Conservation (phyloP, 2,329 filamentous ascomycete species). For the Aspergillus fructus region DNA sequence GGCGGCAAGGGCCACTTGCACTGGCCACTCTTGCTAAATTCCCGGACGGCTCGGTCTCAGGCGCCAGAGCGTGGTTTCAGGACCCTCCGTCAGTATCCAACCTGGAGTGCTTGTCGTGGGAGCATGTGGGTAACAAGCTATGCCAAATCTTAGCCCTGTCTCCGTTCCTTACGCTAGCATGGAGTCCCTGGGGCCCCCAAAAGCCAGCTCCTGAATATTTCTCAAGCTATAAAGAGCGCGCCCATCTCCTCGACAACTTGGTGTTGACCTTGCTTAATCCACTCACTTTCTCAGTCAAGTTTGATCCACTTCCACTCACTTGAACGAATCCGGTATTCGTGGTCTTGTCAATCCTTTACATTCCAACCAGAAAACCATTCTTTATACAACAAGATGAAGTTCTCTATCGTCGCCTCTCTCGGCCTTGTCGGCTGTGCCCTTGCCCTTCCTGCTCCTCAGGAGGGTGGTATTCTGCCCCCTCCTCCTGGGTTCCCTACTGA, state of each 20-base stretch:
- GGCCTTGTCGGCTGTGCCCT: conserved; percentile 14
- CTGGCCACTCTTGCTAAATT: too few species aligned
- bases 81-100: neutral
- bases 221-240: conserved; percentile 9
- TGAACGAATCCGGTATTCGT: conserved; percentile 13
- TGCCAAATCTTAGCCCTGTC: conserved; percentile 3
- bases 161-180: conserved; percentile 1
- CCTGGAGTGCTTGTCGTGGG: neutral
- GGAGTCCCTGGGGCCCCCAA: neutral
- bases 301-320: neutral
- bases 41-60: too few species aligned
- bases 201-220: neutral
- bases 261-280: neutral
- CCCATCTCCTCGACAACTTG: neutral
- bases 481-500: neutral
- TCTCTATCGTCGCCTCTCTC: conserved; percentile 6
- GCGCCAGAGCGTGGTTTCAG: conserved; percentile 1
- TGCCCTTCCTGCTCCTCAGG: conserved; percentile 11
- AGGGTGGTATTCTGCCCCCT: neutral
- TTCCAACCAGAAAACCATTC: neutral
- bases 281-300: conserved; percentile 4
- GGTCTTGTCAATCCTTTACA: neutral
- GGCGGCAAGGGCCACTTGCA: too few species aligned
- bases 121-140: neutral
- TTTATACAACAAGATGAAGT: conserved; percentile 11